These are phyloP conservation scores for Xylaria venustula DNA, from an alignment of 495 filamentous ascomycete genomes.

Conservation along the genomic window DNA sequence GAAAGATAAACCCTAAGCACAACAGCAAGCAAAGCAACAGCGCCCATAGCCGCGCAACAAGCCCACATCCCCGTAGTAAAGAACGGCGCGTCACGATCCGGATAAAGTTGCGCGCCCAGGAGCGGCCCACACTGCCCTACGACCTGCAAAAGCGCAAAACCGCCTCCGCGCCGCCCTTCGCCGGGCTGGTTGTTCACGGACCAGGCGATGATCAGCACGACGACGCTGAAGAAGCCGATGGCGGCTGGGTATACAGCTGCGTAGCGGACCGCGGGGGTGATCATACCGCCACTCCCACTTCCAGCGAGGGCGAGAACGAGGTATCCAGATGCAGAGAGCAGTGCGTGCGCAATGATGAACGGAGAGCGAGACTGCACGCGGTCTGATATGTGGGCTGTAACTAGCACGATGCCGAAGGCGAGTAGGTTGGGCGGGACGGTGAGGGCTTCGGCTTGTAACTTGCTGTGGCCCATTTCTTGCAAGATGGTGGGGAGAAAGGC, in stretches of 20 bases:
- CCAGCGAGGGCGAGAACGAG: conserved; percentile 51
- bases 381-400: conserved; percentile 69
- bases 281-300: not conserved
- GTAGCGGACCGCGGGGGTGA: conserved; percentile 51
- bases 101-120: conserved; percentile 71
- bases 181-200: conserved; percentile 69
- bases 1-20: conserved; percentile 54
- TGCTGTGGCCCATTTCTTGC: conserved; percentile 70
- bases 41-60: conserved; percentile 67
- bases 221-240: conserved; percentile 65
- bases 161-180: conserved; percentile 62
- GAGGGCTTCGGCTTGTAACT: conserved; percentile 71
- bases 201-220: conserved; percentile 75
- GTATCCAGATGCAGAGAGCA: conserved; percentile 62
- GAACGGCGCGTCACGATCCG: conserved; percentile 57
- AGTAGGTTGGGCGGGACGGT: conserved; percentile 77
- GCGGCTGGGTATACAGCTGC: conserved; percentile 69
- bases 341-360: conserved; percentile 60
- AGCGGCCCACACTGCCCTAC: conserved; percentile 73
- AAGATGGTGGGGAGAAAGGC: conserved; percentile 85
- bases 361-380: conserved; percentile 59
- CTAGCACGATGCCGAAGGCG: conserved; percentile 69
- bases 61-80: conserved; percentile 64
- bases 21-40: conserved; percentile 57
- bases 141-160: conserved; percentile 68